phyloP scores from a whole-genome alignment of 768 basidiomycete genomes.

The Agrocybe pediades region DNA sequence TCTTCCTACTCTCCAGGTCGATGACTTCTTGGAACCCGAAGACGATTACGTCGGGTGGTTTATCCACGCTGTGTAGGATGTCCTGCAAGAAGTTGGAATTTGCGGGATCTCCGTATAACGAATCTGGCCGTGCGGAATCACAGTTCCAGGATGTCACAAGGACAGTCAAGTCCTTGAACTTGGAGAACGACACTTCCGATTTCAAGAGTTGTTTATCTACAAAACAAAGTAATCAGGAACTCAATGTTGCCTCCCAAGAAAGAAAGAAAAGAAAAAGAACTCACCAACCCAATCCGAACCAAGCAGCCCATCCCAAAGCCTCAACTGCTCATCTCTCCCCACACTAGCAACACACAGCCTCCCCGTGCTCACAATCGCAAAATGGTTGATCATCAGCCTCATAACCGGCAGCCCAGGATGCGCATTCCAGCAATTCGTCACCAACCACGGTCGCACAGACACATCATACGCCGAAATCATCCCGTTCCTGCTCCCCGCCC shows the following conservation, averaged over 20 bases:
- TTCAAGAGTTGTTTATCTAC: constrained; percentile 77
- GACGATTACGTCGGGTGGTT: constrained; percentile 81
- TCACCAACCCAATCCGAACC: constrained; percentile 86
- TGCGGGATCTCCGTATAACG: constrained; percentile 62
- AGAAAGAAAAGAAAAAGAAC: constrained; percentile 26
- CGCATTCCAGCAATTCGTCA: constrained; percentile 88
- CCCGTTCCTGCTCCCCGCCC: constrained; percentile 87
- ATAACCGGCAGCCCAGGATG: constrained; percentile 69
- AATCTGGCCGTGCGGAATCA: constrained; percentile 83
- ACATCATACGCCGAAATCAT: constrained; percentile 83
- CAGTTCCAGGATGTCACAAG: constrained; percentile 93
- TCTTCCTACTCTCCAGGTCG: constrained; percentile 89
- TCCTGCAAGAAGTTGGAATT: constrained; percentile 84
- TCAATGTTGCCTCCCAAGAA: not conserved
- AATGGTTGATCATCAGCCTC: constrained; percentile 69
- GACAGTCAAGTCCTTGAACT: constrained; percentile 73
- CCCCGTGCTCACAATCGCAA: constrained; percentile 69
- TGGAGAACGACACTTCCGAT: constrained; percentile 75
- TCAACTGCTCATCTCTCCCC: constrained; percentile 71
- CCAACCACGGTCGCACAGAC: constrained; percentile 72
- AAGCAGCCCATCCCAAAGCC: constrained; percentile 90
- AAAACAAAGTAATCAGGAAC: not conserved
- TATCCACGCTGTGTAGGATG: constrained; percentile 67
- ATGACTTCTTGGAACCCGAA: constrained; percentile 98
- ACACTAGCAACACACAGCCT: constrained; percentile 73